phyloP scores from a whole-genome alignment of 2,329 filamentous ascomycete species.

The Colletotrichum sp. region DNA sequence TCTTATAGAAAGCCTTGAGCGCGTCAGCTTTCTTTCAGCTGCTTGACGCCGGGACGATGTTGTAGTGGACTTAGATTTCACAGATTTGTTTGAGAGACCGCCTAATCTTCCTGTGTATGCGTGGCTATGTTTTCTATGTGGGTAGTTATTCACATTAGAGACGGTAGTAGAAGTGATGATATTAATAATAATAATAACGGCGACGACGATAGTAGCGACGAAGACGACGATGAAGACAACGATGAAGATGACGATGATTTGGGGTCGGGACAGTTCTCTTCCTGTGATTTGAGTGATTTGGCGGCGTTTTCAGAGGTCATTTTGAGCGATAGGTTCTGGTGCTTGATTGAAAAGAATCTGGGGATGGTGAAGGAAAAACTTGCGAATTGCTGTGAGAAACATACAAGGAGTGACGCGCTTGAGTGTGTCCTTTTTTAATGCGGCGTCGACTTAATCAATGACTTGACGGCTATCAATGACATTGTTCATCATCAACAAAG shows the following conservation, averaged over 20 bases:
- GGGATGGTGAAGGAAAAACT: neutral
- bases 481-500: neutral
- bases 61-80: fast-evolving
- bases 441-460: fast-evolving
- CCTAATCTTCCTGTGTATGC: fast-evolving
- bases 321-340: fast-evolving
- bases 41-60: neutral
- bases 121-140: fast-evolving
- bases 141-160: fast-evolving
- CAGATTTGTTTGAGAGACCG: fast-evolving
- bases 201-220: neutral
- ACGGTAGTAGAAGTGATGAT: fast-evolving
- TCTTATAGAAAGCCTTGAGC: neutral
- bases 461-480: neutral
- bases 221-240: no score
- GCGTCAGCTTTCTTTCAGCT: neutral
- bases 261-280: fast-evolving
- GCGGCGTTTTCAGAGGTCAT: fast-evolving
- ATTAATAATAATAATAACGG: neutral
- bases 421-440: fast-evolving
- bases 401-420: neutral
- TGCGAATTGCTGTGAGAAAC: neutral
- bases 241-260: neutral
- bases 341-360: neutral
- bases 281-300: fast-evolving